These are phyloP conservation scores for Penicillium coprophilum DNA, from an alignment of 495 filamentous ascomycete species.

Conservation along the genomic window DNA sequence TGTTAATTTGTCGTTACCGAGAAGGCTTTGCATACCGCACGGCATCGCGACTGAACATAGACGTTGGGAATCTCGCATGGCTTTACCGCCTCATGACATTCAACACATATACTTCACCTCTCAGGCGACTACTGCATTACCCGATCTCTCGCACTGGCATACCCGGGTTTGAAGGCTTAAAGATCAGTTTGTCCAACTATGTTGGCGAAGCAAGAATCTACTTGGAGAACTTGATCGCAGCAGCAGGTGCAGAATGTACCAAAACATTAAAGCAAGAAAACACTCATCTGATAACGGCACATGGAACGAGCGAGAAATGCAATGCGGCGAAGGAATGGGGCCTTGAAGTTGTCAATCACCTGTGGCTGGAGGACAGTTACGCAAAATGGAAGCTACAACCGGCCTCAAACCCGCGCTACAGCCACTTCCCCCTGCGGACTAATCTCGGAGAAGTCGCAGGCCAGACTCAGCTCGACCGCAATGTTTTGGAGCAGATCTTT, in stretches of 20 bases:
- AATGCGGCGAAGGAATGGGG: constrained; percentile 89
- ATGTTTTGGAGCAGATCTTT: constrained; percentile 55
- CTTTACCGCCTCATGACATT: constrained; percentile 86
- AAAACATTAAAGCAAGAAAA: constrained; percentile 92
- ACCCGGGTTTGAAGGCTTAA: constrained; percentile 71
- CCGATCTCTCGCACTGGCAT: constrained; percentile 73
- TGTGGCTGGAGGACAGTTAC: constrained; percentile 98
- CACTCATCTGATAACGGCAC: constrained; percentile 91
- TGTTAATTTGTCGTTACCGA: constrained; percentile 83
- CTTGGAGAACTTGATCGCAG: constrained; percentile 84
- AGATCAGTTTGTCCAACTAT: constrained; percentile 92
- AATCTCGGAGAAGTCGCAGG: constrained; percentile 93
- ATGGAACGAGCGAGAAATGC: constrained; percentile 85
- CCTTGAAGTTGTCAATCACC: constrained; percentile 84
- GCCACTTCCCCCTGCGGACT: constrained; percentile 78
- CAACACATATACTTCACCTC: constrained; percentile 81
- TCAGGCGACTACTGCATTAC: constrained; percentile 82
- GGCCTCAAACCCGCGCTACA: constrained; percentile 69
- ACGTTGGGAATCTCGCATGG: constrained; percentile 92
- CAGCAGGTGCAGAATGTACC: constrained; percentile 81
- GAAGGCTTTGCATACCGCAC: constrained; percentile 75
- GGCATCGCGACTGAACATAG: constrained; percentile 70
- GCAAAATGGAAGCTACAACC: constrained; percentile 74
- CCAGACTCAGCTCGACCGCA: constrained; percentile 67
- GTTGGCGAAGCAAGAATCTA: constrained; percentile 91